Base-by-base conservation (phyloP, 257 asterid genomes). In the Dorcoceras hygrometricum region DNA sequence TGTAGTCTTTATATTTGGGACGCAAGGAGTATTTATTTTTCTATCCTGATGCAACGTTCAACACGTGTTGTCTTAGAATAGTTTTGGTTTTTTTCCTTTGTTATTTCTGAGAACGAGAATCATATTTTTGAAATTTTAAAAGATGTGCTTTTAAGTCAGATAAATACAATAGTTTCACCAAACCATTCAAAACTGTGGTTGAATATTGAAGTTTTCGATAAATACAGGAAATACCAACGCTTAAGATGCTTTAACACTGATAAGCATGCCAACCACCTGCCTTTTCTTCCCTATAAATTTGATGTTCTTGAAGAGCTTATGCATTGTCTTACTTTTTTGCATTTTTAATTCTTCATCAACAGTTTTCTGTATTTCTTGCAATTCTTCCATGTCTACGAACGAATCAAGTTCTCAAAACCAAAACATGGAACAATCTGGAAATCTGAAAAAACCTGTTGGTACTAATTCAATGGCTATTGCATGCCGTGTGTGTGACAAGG, bases 401-500 rank as follows among this genome's bases (percentile, higher is more conserved):
- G 59, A 67, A 57, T 34, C 61, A 59, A 28, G n/a, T n/a, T 28
- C 81, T 46, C 48, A 8, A 59, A 23, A 71, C 69, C 71, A 60
- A 59, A 24, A 60, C 46, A n/a, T 43, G 34, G 77, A 66, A 29
- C 29, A 31, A 39, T 59, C 65, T 67, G 80, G 57, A 59, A 61
- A 62, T 62, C 64, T 23, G 58, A 55, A 58, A 67, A 54, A 70
- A 25, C 68, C 26, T 48, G 8, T 11, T 22, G 39, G 74, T 14
- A 25, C 74, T 28, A 36, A 28, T 60, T 22, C 59, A 16, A 23
- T 16, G 1, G 73, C 77, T 56, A 51, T 78, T 25, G 73, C 81
- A 22, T 81, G 83, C 10, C 61, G 82, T 31, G 81, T 69, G 56
- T 81, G 83, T 70, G 67, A 60, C 55, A 46, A 19, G 66, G 77